phyloP scores from a whole-genome alignment of 1,284 basidiomycete species.

The Austroboletus olivaceoglutinosus region DNA sequence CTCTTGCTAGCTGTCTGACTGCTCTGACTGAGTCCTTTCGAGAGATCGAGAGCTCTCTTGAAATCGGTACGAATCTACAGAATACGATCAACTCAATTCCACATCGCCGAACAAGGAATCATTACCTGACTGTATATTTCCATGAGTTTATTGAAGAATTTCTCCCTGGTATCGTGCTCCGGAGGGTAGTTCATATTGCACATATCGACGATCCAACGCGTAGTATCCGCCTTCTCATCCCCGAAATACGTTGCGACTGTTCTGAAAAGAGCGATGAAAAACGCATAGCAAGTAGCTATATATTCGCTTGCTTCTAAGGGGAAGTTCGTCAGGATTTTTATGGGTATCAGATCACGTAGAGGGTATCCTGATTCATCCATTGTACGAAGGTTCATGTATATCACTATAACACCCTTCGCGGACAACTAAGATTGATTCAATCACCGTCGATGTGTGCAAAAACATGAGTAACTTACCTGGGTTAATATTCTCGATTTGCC shows the following conservation, averaged over 20 bases:
- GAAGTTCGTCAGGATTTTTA: constrained; percentile 8
- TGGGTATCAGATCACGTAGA: constrained; percentile 6
- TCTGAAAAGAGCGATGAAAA: constrained; percentile 14
- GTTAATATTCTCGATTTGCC: not conserved
- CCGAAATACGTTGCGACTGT: constrained; percentile 1
- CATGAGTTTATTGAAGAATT: no score
- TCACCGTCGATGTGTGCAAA: not conserved
- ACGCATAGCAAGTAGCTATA: not conserved
- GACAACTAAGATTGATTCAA: constrained; percentile 9
- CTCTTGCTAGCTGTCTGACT: no score
- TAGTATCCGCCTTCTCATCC: no score
- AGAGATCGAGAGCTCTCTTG: no score
- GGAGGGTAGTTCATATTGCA: not conserved
- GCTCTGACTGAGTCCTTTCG: no score
- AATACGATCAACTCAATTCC: no score
- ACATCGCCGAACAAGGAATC: no score
- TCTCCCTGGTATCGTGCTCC: not conserved
- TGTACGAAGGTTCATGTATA: constrained; percentile 21
- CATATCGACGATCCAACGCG: not conserved
- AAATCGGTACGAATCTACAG: no score
- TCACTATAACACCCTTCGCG: constrained; percentile 11
- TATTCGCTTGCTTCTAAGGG: not conserved
- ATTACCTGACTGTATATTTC: no score
- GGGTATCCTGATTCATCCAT: constrained; percentile 9
- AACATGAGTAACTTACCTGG: constrained; percentile 6